phyloP scores from a whole-genome alignment of 176 grass and related monocot genomes.

The Chloris gayana region DNA sequence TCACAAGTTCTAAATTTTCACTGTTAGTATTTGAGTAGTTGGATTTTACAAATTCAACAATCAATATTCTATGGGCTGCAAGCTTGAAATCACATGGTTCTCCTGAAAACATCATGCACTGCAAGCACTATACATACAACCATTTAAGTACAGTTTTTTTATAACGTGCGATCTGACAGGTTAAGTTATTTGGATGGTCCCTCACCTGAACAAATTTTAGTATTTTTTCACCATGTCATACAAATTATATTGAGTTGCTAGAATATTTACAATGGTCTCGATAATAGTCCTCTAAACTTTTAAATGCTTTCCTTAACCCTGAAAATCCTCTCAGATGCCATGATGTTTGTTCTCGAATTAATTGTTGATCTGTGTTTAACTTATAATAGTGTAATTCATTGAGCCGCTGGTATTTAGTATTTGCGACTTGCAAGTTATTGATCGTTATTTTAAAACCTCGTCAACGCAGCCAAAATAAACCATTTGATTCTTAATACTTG shows the following conservation, averaged over 20 bases:
- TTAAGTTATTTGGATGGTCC: neutral
- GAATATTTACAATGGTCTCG: neutral
- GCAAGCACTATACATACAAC: neutral
- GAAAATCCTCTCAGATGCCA: slow-evolving; percentile 10
- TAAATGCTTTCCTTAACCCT: neutral
- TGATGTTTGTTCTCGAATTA: slow-evolving; percentile 15
- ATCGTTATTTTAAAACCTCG: neutral
- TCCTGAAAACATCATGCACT: neutral
- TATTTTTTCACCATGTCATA: neutral
- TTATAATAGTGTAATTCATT: neutral
- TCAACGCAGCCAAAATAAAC: neutral
- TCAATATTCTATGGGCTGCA: neutral
- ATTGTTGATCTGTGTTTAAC: neutral
- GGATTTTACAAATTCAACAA: neutral
- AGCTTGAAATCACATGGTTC: neutral
- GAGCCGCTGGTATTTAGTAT: neutral
- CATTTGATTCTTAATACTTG: slow-evolving; percentile 9
- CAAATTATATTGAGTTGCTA: neutral
- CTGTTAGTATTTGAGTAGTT: neutral
- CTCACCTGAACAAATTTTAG: neutral
- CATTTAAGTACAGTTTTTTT: neutral
- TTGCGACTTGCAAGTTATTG: neutral
- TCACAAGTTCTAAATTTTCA: neutral
- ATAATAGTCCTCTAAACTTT: neutral
- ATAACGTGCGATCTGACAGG: neutral